These are phyloP conservation scores for Trematosphaeria pertusa DNA, from an alignment of 2,329 filamentous ascomycete species.

Conservation along the genomic window DNA sequence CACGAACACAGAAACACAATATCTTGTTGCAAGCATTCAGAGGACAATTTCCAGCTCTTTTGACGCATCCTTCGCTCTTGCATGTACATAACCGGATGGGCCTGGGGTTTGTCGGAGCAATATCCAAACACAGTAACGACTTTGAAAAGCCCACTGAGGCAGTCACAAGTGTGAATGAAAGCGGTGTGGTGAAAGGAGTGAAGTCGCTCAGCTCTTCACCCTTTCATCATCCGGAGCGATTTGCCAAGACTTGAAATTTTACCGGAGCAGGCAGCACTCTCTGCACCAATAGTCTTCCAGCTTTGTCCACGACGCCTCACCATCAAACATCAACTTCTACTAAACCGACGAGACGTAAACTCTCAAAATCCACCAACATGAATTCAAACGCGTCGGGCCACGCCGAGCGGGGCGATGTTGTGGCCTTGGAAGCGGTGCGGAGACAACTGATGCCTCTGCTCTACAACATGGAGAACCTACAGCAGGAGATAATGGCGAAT, in stretches of 20 bases:
- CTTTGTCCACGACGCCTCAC: slow-evolving; percentile 4
- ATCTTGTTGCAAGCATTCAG: no score
- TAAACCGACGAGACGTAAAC: background rate
- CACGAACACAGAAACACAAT: no score
- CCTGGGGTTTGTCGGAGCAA: no score
- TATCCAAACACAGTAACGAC: no score
- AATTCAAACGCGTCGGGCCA: no score
- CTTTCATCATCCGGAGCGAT: background rate
- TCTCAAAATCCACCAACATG: background rate
- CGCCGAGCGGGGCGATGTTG: slow-evolving; percentile 11
- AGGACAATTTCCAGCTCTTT: no score
- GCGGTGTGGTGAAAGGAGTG: background rate
- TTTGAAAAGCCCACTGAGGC: no score
- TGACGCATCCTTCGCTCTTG: no score
- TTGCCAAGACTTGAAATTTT: slow-evolving; percentile 3
- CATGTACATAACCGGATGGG: no score
- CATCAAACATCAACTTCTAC: background rate
- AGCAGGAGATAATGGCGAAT: slow-evolving; percentile 12
- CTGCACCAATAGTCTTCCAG: slow-evolving; percentile 18
- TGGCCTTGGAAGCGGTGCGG: slow-evolving; percentile 19
- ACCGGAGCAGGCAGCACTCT: slow-evolving; percentile 3
- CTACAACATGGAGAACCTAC: slow-evolving; percentile 18
- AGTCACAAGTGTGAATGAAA: no score
- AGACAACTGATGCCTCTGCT: slow-evolving; percentile 20
- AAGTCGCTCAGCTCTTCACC: background rate